A percentile compares a stretch with the other conserved stretches of the same genome.
These are phyloP conservation scores for Leccinum fuscescens DNA, from an alignment of 1,284 basidiomycete species.

Conservation along the genomic window DNA sequence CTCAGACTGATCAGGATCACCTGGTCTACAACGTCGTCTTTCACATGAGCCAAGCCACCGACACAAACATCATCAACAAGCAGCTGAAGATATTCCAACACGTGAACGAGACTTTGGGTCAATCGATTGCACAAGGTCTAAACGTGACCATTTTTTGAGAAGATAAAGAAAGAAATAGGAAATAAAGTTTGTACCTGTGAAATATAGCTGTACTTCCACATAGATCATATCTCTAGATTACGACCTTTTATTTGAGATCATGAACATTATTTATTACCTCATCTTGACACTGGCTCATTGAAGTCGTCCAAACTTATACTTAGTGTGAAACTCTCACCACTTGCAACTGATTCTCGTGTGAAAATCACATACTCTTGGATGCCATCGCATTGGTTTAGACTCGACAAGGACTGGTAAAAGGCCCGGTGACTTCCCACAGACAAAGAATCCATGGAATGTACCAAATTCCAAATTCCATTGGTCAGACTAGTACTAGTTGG, in stretches of 20 bases:
- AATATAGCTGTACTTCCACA: not conserved
- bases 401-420: not conserved
- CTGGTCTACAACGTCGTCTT: constrained; percentile 18
- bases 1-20: constrained; percentile 19
- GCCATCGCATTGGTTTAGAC: not conserved
- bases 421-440: not conserved
- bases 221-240: not conserved
- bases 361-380: not conserved
- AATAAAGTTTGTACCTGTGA: not conserved
- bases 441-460: not conserved
- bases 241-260: not conserved
- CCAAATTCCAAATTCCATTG: not conserved
- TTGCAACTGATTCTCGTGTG: not conserved
- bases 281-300: not conserved
- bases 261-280: not conserved
- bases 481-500: not conserved
- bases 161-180: not conserved
- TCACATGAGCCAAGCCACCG: constrained; percentile 10
- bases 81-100: constrained; percentile 23
- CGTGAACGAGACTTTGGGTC: constrained; percentile 24
- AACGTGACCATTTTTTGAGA: constrained; percentile 21
- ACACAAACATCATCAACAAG: constrained; percentile 13
- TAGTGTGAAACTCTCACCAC: not conserved
- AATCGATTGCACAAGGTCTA: constrained; percentile 20
- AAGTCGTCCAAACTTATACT: not conserved